A percentile compares a stretch with the other conserved stretches of the same genome.
These are phyloP conservation scores for Suillus subaureus DNA, from an alignment of 768 basidiomycete species.

Conservation along the genomic window DNA sequence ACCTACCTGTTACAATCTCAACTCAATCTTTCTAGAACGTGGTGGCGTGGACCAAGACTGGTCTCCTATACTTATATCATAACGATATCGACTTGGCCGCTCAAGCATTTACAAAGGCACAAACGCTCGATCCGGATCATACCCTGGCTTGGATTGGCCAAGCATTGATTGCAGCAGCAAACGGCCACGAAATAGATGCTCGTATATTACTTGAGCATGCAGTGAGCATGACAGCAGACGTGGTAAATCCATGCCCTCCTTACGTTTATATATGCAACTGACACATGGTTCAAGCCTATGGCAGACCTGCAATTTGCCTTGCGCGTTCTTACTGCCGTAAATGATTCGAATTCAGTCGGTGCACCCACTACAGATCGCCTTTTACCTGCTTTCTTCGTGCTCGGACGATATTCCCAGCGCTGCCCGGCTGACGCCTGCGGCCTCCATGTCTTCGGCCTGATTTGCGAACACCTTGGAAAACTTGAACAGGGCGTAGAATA, in stretches of 20 bases:
- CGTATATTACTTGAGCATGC: constrained; percentile 75
- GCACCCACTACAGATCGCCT: constrained; percentile 47
- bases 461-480: constrained; percentile 85
- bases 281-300: constrained; percentile 56
- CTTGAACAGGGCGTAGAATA: constrained; percentile 57
- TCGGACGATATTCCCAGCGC: constrained; percentile 73
- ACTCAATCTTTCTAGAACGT: constrained; percentile 54
- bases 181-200: constrained; percentile 63
- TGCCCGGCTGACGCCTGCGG: constrained; percentile 72
- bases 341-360: constrained; percentile 20
- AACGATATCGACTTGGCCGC: constrained; percentile 82
- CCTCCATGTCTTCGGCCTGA: constrained; percentile 79
- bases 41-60: constrained; percentile 83
- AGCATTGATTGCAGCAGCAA: constrained; percentile 64
- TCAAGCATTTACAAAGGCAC: constrained; percentile 84
- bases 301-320: constrained; percentile 79
- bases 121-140: constrained; percentile 90
- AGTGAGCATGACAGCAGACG: constrained; percentile 53
- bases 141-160: constrained; percentile 91
- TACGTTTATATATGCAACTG: constrained; percentile 6
- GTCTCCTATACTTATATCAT: constrained; percentile 81
- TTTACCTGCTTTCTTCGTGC: constrained; percentile 77
- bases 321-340: constrained; percentile 51
- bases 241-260: constrained; percentile 47
- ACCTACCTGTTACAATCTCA: constrained; percentile 3